Base-by-base conservation (phyloP, 495 filamentous ascomycete genomes). In the Neurospora sp. region DNA sequence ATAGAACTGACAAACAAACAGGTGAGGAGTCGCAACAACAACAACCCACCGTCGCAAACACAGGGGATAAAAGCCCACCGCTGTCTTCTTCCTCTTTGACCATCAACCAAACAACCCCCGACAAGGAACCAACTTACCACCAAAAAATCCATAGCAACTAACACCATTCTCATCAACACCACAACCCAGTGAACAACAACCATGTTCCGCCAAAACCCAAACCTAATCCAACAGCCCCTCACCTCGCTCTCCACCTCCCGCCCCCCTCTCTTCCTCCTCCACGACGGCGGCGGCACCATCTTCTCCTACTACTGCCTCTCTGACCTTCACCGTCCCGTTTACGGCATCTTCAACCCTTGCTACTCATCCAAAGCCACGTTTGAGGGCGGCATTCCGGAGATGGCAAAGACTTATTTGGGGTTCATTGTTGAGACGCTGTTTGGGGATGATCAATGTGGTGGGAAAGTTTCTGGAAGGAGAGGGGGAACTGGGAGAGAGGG, bases 271-370 rank as follows among this genome's bases (percentile, higher is more conserved):
- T 74, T 85, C 18, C 77, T 85, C 22, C 79, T 85, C 53, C 83
- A 85, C 71, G 83, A 85, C 72, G 83, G 82, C 71, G 81, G 83
- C 71, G 83, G 83, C 74, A 84, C 82, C 14, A 77, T 77, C 27
- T 82, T 82, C 69, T 76, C 73, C 40, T 85, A 85, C 76, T 77
- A 81, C 74, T 76, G 75, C 73, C 77, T 85, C 10, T 79, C 74
- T 37, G 31, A 73, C 12, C 76, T 85, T 1, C 71, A 72, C 39
- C 80, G 83, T 1, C 44, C 74, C 18, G 71, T 84, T 3, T 83
- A 79, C 72, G 82, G 78, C 44, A 82, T 85, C 68, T 70, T 72
- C 73, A 83, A 85, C 68, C 82, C 83, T 0, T 71, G 73, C 68
- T 83, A 79, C 73, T 42, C 74, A n/a, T 45, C 75, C n/a, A 75